Base-by-base conservation (phyloP, 495 filamentous ascomycete species). In the Usnea hakonensis region DNA sequence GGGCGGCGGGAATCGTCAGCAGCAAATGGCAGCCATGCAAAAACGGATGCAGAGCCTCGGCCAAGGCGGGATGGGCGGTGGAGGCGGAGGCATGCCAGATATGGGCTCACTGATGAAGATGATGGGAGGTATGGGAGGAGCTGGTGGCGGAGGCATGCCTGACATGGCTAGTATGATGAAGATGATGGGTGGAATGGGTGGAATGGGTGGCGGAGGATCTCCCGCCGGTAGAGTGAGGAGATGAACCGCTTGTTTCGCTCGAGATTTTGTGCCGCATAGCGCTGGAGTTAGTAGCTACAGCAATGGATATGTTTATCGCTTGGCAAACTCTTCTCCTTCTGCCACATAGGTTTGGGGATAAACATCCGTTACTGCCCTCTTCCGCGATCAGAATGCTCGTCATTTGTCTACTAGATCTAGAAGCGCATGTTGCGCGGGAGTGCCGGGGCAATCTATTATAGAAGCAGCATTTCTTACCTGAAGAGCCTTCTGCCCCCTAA, bases 21-120 rank as follows among this genome's bases (percentile, higher is more conserved):
- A 96, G 72, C 94, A 97, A 79, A 83, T 97, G 79, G 95, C 93
- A 0, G 95, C 94, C 26, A 95, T 97, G 93, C 94, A 98, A 77
- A 95, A 94, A 74, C 80, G 91, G 19, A 79, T 98, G 79, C 87
- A 90, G 67, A 89, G 88, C 67, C 95, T 97, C 89, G 94, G 94
- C 23, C 89, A 88, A 46, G 75, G 74, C 26, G 83, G 80, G 52
- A 70, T 71, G 14, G 76, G 77, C 10, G 74, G 72, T 26, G 85
- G 86, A 26, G 89, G 90, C 84, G 84, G 85, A 26, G 90, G 91
- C 66, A 89, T 95, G 64, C 59, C 64, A 9, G 58, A 62, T 52
- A 65, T 65, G 84, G 81, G 81, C 40, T 86, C 85, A 67, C 81
- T 95, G 77, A 93, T 93, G 85, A 90, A 90, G 76, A 92, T 91